Conservation (phyloP, 768 basidiomycete species). For the Termitomyces sp. region DNA sequence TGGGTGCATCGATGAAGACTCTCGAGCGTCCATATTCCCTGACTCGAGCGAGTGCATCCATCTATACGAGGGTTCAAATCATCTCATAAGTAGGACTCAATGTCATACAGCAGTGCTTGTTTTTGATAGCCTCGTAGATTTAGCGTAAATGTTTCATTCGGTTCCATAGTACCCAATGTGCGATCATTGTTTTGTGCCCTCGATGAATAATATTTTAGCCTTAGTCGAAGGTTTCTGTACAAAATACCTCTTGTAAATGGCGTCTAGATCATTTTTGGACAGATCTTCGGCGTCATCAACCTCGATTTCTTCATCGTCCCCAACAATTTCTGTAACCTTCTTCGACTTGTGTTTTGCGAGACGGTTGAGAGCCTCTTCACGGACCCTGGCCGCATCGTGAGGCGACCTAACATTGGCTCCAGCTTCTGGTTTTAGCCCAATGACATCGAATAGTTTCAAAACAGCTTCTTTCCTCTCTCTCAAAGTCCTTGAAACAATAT, state of each 20-base stretch:
- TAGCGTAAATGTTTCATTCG: slow-evolving; percentile 69
- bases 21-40: slow-evolving; percentile 63
- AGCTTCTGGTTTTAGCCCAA: slow-evolving; percentile 63
- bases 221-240: slow-evolving; percentile 6
- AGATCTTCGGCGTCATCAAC: slow-evolving; percentile 82
- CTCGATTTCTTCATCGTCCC: slow-evolving; percentile 78
- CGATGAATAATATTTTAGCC: neutral
- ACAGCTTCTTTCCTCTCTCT: slow-evolving; percentile 77
- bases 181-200: slow-evolving; percentile 85
- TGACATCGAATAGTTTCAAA: slow-evolving; percentile 63
- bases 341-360: slow-evolving; percentile 32
- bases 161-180: slow-evolving; percentile 76
- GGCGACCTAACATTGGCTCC: slow-evolving; percentile 32
- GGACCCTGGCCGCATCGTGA: slow-evolving; percentile 27
- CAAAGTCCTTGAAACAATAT: slow-evolving; percentile 34
- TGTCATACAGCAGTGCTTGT: slow-evolving; percentile 72
- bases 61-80: slow-evolving; percentile 26
- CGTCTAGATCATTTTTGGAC: slow-evolving; percentile 71
- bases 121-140: slow-evolving; percentile 86
- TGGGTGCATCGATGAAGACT: slow-evolving; percentile 79
- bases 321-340: slow-evolving; percentile 64
- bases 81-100: neutral
- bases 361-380: slow-evolving; percentile 36
- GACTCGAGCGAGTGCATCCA: slow-evolving; percentile 93
- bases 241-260: slow-evolving; percentile 77